These are phyloP conservation scores for Aspergillus alliaceus DNA, from an alignment of 2,329 filamentous ascomycete species.

Conservation along the genomic window DNA sequence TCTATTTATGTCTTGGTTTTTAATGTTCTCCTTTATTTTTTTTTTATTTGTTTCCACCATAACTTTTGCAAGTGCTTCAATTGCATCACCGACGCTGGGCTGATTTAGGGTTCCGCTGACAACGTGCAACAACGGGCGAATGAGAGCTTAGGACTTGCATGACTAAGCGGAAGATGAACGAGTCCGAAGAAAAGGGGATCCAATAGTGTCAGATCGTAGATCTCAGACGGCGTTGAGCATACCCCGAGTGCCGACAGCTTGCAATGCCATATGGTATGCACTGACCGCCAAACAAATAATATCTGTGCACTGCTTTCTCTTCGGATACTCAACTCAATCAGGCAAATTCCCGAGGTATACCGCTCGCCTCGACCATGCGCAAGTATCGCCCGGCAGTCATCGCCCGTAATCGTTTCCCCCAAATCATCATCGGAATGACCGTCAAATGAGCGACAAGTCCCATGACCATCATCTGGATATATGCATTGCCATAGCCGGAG, in stretches of 20 bases:
- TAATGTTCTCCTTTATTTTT: not conserved
- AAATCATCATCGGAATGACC: not conserved
- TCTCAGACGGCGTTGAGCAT: no score
- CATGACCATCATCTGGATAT: not conserved
- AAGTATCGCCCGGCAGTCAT: not conserved
- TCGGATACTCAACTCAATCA: no score
- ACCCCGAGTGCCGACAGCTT: no score
- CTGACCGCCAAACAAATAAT: no score
- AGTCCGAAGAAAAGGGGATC: no score
- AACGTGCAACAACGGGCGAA: not conserved
- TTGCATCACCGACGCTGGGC: not conserved
- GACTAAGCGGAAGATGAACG: not conserved
- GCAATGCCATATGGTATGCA: no score
- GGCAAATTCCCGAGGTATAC: not conserved
- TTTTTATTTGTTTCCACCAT: not conserved
- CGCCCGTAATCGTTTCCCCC: not conserved
- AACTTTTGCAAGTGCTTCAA: not conserved
- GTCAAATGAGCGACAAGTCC: not conserved
- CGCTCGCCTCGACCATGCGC: not conserved
- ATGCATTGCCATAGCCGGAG: not conserved
- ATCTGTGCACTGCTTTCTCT: no score
- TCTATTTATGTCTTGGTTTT: not conserved
- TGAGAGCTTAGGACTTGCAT: fast-evolving
- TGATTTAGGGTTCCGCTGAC: not conserved
- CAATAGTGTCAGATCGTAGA: no score